Base-by-base conservation (phyloP, 192 early-diverging fungal genomes). In the Cetraspora pellucida region DNA sequence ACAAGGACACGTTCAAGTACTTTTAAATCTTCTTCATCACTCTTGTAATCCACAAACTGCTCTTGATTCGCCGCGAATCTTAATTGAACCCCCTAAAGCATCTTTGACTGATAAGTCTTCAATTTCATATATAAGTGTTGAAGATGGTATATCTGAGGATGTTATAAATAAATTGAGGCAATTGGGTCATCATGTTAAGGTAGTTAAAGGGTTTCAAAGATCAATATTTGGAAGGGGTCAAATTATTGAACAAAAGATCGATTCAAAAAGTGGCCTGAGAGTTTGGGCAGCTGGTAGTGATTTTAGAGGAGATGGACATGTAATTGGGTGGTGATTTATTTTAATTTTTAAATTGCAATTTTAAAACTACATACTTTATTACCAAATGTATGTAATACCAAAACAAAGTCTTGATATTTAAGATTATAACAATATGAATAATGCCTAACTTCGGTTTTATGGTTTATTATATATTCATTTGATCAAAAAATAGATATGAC, bases 1-100 rank as follows among this genome's bases (percentile, higher is more conserved):
- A 21, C 93, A 95, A 81, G 93, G 92, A n/a, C 92, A 95, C 55
- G 77, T 93, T 3, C 93, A 95, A 82, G 89, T 93, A 10, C 80
- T 95, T 67, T 65, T 94, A 43, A 92, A 93, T 70, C 79, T 90
- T 23, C 65, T 88, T 59, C 83, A 86, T 70, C 88, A 87, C 61
- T 79, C 82, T 10, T 84, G 86, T 77, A 82, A 83, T 49, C 87
- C 89, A 46, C 93, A 95, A 78, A 78, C 75, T 5, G 89, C 91
- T 13, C 78, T 95, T 16, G 93, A 95, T 78, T 74, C 83, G 2
- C 91, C 91, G 58, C 83, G 93, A 43, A 82, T 94, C 63, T 89
- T 88, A 78, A 85, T 94, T 64, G 77, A 77, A 4, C 85, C 89
- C 2, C 43, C 60, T 9, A 74, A 77, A 8, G 47, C 47, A 54